Conservation (phyloP, 2,329 filamentous ascomycete genomes). For the Pseudocercospora crystallina region DNA sequence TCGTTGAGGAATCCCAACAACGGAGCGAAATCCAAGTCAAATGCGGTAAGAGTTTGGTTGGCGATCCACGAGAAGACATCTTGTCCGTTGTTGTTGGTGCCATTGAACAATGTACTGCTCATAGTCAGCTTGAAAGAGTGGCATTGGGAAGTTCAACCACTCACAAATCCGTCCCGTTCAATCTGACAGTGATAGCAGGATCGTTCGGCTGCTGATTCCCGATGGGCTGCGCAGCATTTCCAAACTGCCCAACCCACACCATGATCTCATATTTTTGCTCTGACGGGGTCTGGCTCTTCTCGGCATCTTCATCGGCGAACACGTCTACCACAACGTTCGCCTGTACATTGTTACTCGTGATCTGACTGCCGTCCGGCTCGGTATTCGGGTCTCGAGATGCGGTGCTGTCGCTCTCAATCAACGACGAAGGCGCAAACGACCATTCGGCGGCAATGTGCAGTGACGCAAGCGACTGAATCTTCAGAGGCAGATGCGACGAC, state of each 20-base stretch:
- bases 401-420: background rate
- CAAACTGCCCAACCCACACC: slow-evolving; percentile 24
- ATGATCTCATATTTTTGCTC: slow-evolving; percentile 24
- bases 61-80: slow-evolving; percentile 21
- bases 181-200: slow-evolving; percentile 10
- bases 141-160: background rate
- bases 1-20: slow-evolving; percentile 14
- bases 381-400: slow-evolving; percentile 14
- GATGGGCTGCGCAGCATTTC: slow-evolving; percentile 14
- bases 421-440: slow-evolving; percentile 15
- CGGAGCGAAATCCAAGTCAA: slow-evolving; percentile 21
- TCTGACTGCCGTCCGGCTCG: slow-evolving; percentile 2
- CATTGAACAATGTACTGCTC: slow-evolving; percentile 18
- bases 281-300: slow-evolving; percentile 10
- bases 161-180: slow-evolving; percentile 16
- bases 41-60: slow-evolving; percentile 16
- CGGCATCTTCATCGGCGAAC: slow-evolving; percentile 19
- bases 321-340: slow-evolving; percentile 21
- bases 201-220: slow-evolving; percentile 14
- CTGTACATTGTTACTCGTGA: slow-evolving; percentile 14
- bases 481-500: slow-evolving; percentile 16
- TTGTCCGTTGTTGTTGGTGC: slow-evolving; percentile 19
- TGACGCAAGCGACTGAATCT: slow-evolving; percentile 7
- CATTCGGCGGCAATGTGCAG: slow-evolving; percentile 15
- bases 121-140: slow-evolving; percentile 1